Percentiles rank a stretch among this genome's conserved stretches.
phyloP scores from a whole-genome alignment of 2,329 filamentous ascomycete genomes.

The Emmonsia crescens region DNA sequence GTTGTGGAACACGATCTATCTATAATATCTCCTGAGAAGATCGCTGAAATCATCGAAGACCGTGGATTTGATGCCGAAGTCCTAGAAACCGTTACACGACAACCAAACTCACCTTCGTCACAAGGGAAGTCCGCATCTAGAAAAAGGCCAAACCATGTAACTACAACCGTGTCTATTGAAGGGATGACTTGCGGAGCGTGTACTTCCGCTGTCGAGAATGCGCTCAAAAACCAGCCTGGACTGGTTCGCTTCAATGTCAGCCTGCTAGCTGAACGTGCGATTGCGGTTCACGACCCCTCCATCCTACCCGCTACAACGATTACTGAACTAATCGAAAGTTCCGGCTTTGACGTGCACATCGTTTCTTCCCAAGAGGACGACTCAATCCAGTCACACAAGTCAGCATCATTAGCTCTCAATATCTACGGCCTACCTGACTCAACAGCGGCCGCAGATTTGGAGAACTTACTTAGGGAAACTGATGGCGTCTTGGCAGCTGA shows the following conservation, averaged over 20 bases:
- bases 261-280: slow-evolving; percentile 79
- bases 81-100: slow-evolving; percentile 57
- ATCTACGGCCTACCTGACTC: slow-evolving; percentile 69
- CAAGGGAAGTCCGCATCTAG: slow-evolving; percentile 20
- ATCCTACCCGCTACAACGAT: slow-evolving; percentile 65
- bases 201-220: slow-evolving; percentile 78
- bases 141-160: slow-evolving; percentile 38
- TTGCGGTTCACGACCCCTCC: slow-evolving; percentile 69
- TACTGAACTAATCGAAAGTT: slow-evolving; percentile 72
- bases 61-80: slow-evolving; percentile 40
- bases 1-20: slow-evolving; percentile 67
- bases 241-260: slow-evolving; percentile 89
- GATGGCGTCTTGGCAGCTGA: slow-evolving; percentile 64
- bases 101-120: slow-evolving; percentile 23
- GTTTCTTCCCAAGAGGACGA: slow-evolving; percentile 60
- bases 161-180: slow-evolving; percentile 78
- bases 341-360: slow-evolving; percentile 78
- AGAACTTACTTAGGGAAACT: slow-evolving; percentile 53
- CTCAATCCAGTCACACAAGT: slow-evolving; percentile 43
- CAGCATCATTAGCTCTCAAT: slow-evolving; percentile 63
- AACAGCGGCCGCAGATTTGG: slow-evolving; percentile 59
- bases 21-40: slow-evolving; percentile 37
- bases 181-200: slow-evolving; percentile 98
- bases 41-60: slow-evolving; percentile 42
- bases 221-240: slow-evolving; percentile 66